Evolutionary conservation across 2,329 filamentous ascomycete genomes (phyloP), one percentile per base, ranked within the genome.

Genomic region (Exophiala sideris): DNA sequence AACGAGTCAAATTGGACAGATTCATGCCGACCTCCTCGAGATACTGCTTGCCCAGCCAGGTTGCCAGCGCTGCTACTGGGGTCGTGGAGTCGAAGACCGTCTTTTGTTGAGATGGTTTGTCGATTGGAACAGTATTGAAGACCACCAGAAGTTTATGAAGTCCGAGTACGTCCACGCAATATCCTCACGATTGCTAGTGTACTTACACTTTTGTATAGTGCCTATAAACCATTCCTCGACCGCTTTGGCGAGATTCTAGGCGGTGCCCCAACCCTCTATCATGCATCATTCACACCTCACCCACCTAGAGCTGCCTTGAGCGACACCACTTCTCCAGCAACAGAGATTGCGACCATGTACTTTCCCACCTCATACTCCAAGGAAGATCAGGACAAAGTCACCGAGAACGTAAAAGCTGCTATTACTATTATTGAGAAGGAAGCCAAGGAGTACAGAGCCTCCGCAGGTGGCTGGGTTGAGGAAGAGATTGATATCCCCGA

Each of bases 401-500:
- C 46, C 9, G 45, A 54, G 7, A 52, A 53, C 4, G 9, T 47
- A 1, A 47, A 56, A 10, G 52, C 55, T 16, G 42, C 64, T 29
- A 16, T 58, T 32, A 38, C 52, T 3, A 40, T 51, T 29, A 11
- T 61, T 2, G 50, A 60, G 21, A 54, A 60, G 16, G 40, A 61
- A n/a, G 56, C 57, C 21, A 54, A 60, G n/a, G 57, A 53, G 3
- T 60, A 51, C 35, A 62, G 45, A 44, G 56, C 50, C 7, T 50
- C 52, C 20, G 53, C 57, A 21, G 53, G 48, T 10, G 64, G 64
- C 12, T 66, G 64, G 64, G 50, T 63, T n/a, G 39, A 60, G 16
- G 64, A 66, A 50, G 56, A 64, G 18, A 33, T 65, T n/a, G 54
- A 59, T 38, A 73, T 36, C 64, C 70, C 2, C 57, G 68, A 0